These are phyloP conservation scores for Paraphaeosphaeria minitans DNA, from an alignment of 2,329 filamentous ascomycete species.

Conservation along the genomic window DNA sequence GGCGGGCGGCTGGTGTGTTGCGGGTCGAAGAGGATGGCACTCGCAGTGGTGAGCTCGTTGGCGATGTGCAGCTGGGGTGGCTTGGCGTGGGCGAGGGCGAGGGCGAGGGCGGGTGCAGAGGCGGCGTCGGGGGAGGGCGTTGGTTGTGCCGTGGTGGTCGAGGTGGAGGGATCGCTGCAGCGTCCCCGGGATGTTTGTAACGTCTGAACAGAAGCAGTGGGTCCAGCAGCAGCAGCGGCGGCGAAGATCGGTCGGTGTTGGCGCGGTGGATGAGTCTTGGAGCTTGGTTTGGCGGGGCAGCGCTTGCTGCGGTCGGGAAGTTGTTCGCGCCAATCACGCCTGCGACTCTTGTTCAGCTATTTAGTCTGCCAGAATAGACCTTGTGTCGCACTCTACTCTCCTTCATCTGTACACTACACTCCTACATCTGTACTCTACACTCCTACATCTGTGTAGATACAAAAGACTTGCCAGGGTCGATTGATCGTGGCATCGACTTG, in stretches of 20 bases:
- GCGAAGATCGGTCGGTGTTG: conserved; percentile 8
- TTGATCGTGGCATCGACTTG: not conserved
- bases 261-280: conserved; percentile 6
- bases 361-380: not conserved
- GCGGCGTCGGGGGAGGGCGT: conserved; percentile 21
- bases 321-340: not conserved
- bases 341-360: no score
- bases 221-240: conserved; percentile 4
- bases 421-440: no score
- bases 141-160: conserved; percentile 11
- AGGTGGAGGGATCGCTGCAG: conserved; percentile 8
- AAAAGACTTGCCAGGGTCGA: not conserved
- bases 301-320: not conserved
- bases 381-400: not conserved
- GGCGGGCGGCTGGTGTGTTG: conserved; percentile 54
- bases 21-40: conserved; percentile 57
- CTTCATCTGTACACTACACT: no score
- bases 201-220: conserved; percentile 4
- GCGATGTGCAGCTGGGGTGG: conserved; percentile 49
- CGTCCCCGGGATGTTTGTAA: conserved; percentile 6
- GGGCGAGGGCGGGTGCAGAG: no score
- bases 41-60: conserved; percentile 54
- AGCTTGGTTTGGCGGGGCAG: not conserved
- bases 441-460: not conserved
- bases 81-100: conserved; percentile 26